Evolutionary conservation across 805 yeast genomes (phyloP), one percentile per base, ranked within the genome.

Genomic region (Saccharomycopsis olivae): DNA sequence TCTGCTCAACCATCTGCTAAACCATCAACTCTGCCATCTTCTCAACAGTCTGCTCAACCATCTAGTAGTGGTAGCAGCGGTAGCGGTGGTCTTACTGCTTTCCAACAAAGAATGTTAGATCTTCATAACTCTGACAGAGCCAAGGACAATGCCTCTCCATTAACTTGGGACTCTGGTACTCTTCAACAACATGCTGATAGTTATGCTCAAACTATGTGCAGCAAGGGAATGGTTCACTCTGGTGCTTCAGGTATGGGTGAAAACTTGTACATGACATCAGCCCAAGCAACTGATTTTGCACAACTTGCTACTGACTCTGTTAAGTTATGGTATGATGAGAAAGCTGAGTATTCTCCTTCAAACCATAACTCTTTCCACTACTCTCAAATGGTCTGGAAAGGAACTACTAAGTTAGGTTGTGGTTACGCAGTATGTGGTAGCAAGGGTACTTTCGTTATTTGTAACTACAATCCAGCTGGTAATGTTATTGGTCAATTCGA

Each of bases 331-430:
- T 83, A 80, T 61, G 63, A 67, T 47, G 94, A 83, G 57, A 67
- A 74, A 39, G 40, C 51, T 33, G 36, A 54, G 6, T 80, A 78
- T 61, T 14, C 69, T 53, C 73, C 68, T 58, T 62, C 58, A 1
- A 69, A 62, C 57, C 11, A 20, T 16, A 60, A 53, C 20, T 6
- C 25, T 10, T 73, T 86, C 31, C 95, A 85, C 59, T 85, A 80
- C 61, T 79, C 92, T 15, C 89, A 82, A 57, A 60, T 84, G 34
- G 73, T 84, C 20, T 84, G 94, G 94, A 69, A 66, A 47, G 55
- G 61, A 18, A 62, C 84, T 21, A 66, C 75, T 8, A 57, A 65
- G 47, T 41, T 84, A n/a, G 94, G 94, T n/a, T 84, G 94, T 61
- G 92, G 80, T 39, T 62, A 65, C 56, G 75, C 73, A 53, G 56